Evolutionary conservation across 192 early-diverging fungal genomes (phyloP).

Genomic region (Coemansia sp.): DNA sequence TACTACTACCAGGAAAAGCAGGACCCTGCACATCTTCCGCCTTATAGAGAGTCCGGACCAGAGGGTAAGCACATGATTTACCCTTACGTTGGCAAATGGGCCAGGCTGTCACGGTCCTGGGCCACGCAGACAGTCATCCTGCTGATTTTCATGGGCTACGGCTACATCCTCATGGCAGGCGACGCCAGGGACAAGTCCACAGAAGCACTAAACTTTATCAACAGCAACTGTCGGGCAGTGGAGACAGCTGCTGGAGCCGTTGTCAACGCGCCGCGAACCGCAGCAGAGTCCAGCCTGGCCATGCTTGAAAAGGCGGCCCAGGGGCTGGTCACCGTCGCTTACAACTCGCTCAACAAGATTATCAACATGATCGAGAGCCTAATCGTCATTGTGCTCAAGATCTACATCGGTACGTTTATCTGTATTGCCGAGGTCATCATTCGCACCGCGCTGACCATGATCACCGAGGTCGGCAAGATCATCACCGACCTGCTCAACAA

Average conservation of each 20-base stretch:
- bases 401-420: slow-evolving; percentile 46
- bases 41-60: not conserved
- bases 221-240: slow-evolving; percentile 18
- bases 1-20: slow-evolving; percentile 14
- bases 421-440: slow-evolving; percentile 50
- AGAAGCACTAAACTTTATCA: not conserved
- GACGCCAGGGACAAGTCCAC: slow-evolving; percentile 15
- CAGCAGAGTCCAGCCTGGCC: slow-evolving; percentile 20
- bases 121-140: slow-evolving; percentile 36
- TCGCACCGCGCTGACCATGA: slow-evolving; percentile 29
- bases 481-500: slow-evolving; percentile 32
- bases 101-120: slow-evolving; percentile 34
- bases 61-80: not conserved
- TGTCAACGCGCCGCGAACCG: slow-evolving; percentile 28
- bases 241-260: slow-evolving; percentile 22
- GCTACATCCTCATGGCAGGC: slow-evolving; percentile 20
- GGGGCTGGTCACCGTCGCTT: slow-evolving; percentile 14
- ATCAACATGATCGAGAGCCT: slow-evolving; percentile 26
- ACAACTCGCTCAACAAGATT: slow-evolving; percentile 19
- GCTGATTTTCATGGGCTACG: slow-evolving; percentile 32
- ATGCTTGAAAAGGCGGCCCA: slow-evolving; percentile 18
- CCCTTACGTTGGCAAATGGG: slow-evolving; percentile 46
- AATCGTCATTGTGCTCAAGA: slow-evolving; percentile 34
- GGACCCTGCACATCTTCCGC: no score
- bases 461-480: slow-evolving; percentile 20